Conservation (phyloP, 441 rosid species). For the Populus hybrid region DNA sequence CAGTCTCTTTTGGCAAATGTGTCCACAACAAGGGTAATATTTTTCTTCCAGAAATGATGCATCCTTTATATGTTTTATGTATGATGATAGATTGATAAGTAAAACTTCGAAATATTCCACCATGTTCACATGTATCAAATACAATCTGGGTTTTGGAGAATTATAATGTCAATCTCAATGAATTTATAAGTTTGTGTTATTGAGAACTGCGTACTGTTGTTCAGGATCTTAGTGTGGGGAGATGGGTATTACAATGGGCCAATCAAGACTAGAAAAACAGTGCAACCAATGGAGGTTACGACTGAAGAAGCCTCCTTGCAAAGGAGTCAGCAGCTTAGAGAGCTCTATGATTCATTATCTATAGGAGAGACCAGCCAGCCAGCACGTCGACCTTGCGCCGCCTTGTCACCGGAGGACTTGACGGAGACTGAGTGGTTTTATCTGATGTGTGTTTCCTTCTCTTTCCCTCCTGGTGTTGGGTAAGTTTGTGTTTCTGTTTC, state of each 20-base stretch:
- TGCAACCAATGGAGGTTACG: constrained; percentile 84
- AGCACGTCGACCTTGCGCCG: constrained; percentile 64
- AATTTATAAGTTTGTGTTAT: background rate
- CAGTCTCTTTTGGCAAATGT: constrained; percentile 84
- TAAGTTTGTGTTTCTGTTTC: constrained; percentile 31
- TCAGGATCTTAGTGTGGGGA: constrained; percentile 79
- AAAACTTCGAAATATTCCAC: background rate
- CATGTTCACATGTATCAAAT: background rate
- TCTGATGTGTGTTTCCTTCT: constrained; percentile 92
- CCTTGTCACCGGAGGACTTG: constrained; percentile 93
- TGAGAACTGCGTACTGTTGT: background rate
- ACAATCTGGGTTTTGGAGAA: background rate
- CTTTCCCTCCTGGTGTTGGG: constrained; percentile 79
- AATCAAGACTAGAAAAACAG: constrained; percentile 92
- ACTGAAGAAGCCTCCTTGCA: constrained; percentile 86
- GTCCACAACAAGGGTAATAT: constrained; percentile 85
- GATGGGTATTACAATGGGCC: constrained; percentile 97
- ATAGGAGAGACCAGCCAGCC: constrained; percentile 72
- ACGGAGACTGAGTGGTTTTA: constrained; percentile 99
- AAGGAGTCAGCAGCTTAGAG: constrained; percentile 92
- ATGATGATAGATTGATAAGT: background rate
- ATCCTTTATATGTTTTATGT: background rate
- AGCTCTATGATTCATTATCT: constrained; percentile 77
- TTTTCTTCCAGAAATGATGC: background rate
- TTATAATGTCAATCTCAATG: background rate